A percentile compares a stretch with the other conserved stretches of the same genome.
Evolutionary conservation across 2,329 filamentous ascomycete species (phyloP).

Genomic region (Pyricularia grisea): DNA sequence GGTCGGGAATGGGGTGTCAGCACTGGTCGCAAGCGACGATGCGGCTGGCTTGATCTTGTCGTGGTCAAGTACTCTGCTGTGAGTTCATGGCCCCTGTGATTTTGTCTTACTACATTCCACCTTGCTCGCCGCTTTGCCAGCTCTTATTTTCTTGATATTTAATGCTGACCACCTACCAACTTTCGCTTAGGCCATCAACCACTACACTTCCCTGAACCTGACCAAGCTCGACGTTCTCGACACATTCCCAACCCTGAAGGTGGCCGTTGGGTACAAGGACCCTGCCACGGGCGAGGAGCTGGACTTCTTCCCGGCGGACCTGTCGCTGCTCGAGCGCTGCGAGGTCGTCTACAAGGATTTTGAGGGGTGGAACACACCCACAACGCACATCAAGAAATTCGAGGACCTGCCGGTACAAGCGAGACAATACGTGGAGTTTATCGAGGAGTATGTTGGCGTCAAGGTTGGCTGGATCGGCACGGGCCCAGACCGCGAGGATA

Average conservation of each 20-base stretch:
- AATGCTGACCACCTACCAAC: conserved; percentile 16
- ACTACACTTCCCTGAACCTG: conserved; percentile 54
- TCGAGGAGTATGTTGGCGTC: conserved; percentile 56
- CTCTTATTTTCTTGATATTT: not conserved
- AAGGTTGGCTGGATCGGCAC: conserved; percentile 58
- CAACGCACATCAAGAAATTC: conserved; percentile 48
- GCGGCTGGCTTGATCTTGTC: conserved; percentile 56
- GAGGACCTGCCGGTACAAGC: conserved; percentile 56
- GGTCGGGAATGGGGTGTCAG: conserved; percentile 25
- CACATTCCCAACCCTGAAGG: conserved; percentile 63
- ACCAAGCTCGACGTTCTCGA: conserved; percentile 62
- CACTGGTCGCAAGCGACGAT: conserved; percentile 47
- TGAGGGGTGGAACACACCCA: conserved; percentile 59
- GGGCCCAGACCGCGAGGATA: conserved; percentile 54
- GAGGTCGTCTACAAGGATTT: conserved; percentile 61
- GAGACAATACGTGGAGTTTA: conserved; percentile 53
- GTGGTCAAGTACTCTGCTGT: conserved; percentile 51
- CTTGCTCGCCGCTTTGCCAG: not conserved
- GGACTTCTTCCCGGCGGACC: conserved; percentile 56
- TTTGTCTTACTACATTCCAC: not conserved
- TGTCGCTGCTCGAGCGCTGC: conserved; percentile 44
- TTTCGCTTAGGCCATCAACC: conserved; percentile 41
- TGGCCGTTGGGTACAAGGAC: conserved; percentile 60
- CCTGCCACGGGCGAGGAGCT: conserved; percentile 34
- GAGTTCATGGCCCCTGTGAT: not conserved